Evolutionary conservation across 345 rosid genomes (phyloP), one percentile per base, ranked within the genome.

Genomic region (Populus deltoides): DNA sequence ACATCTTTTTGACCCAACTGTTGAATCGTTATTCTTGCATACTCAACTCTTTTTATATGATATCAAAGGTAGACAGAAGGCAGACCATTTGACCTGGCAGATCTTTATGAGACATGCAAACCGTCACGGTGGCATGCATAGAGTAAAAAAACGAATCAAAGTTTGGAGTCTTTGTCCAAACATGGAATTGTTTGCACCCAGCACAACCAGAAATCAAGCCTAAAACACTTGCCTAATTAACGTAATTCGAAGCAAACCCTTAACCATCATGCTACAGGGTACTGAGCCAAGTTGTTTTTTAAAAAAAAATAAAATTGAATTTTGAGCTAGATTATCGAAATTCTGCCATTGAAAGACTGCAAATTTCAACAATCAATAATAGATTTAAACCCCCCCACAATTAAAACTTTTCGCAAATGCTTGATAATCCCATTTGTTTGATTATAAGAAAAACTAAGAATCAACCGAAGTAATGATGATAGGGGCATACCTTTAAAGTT

Each of bases 401-500:
- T 59, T n/a, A 7, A n/a, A 0, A 3, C 0, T 9, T 59, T 24
- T 24, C 25, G 29, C 13, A 10, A 59, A 59, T 59, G 25, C 29
- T n/a, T 59, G 29, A 1, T 24, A n/a, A 59, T 8, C 65, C 12
- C 65, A 59, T n/a, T n/a, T 59, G 5, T 59, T 59, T 59, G 27
- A 59, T 24, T 59, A 10, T 18, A 53, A 47, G 4, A 59, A n/a
- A 59, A 59, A 59, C 2, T 2, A 10, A 68, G 71, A 20, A 36
- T 16, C 45, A 20, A 51, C 51, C 39, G 27, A 67, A 8, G 39
- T 27, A 72, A 35, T 71, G 61, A 20, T 55, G 69, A 79, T 70
- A 72, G 51, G 18, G 51, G 36, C 59, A 53, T 90, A 94, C 99
- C 99, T 92, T 94, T 79, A 97, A 71, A 78, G 94, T 97, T 87